phyloP scores from a whole-genome alignment of 164 flowering plant genomes.

The Magnolia kwangsiensis region DNA sequence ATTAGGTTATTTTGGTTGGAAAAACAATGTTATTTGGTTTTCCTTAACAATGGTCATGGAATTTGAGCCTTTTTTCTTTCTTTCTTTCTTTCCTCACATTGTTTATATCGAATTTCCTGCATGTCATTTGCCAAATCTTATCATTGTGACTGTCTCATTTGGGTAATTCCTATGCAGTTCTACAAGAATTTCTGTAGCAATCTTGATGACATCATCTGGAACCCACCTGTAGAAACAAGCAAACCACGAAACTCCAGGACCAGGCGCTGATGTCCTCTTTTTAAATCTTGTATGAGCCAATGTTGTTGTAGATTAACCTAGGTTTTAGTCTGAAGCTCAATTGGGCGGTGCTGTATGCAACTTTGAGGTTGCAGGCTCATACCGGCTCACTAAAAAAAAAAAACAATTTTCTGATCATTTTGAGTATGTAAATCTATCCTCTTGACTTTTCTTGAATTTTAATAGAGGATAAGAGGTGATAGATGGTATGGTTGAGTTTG shows the following conservation, averaged over 20 bases:
- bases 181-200: conserved; percentile 78
- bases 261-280: conserved; percentile 35
- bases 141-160: not conserved
- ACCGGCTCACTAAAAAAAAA: not conserved
- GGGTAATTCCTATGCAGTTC: conserved; percentile 46
- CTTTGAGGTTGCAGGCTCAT: not conserved
- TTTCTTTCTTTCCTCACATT: not conserved
- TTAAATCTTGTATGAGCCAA: not conserved
- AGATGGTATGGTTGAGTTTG: not conserved
- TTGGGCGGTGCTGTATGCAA: not conserved
- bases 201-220: conserved; percentile 94
- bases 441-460: not conserved
- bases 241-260: conserved; percentile 44
- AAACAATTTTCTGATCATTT: not conserved
- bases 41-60: not conserved
- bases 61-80: not conserved
- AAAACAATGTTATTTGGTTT: not conserved
- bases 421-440: conserved; percentile 1
- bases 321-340: not conserved
- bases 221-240: conserved; percentile 51
- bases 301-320: not conserved
- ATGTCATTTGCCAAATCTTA: not conserved
- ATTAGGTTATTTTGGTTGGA: not conserved
- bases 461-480: not conserved
- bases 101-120: not conserved